phyloP scores from a whole-genome alignment of 2,329 filamentous ascomycete genomes.

The Cordyceps cicadae region DNA sequence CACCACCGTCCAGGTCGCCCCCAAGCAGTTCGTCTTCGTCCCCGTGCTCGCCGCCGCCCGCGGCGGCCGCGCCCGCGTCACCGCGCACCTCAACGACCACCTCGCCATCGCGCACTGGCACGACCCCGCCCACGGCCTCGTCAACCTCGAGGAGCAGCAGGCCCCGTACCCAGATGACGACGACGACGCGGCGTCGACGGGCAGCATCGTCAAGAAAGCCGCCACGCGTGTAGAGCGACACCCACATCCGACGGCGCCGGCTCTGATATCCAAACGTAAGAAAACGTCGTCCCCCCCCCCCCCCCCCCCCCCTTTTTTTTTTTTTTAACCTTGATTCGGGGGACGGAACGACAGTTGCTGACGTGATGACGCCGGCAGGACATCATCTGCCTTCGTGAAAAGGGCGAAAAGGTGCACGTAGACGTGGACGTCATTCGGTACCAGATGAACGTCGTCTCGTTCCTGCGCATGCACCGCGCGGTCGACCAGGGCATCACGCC shows the following conservation, averaged over 20 bases:
- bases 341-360: not conserved
- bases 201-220: constrained; percentile 37
- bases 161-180: constrained; percentile 17
- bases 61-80: constrained; percentile 41
- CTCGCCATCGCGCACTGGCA: constrained; percentile 88
- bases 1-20: constrained; percentile 63
- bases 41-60: constrained; percentile 52
- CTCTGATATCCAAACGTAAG: constrained; percentile 37
- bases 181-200: constrained; percentile 28
- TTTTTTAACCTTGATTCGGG: not conserved
- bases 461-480: constrained; percentile 79
- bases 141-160: constrained; percentile 58
- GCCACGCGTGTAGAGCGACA: constrained; percentile 15
- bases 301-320: too few species aligned
- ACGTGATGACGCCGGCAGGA: constrained; percentile 27
- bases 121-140: constrained; percentile 60
- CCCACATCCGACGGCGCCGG: constrained; percentile 16
- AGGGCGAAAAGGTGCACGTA: constrained; percentile 51
- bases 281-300: not conserved
- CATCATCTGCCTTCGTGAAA: constrained; percentile 52
- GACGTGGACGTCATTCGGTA: constrained; percentile 76
- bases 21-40: constrained; percentile 71
- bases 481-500: constrained; percentile 73
- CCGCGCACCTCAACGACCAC: constrained; percentile 63
- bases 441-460: constrained; percentile 78